phyloP scores from a whole-genome alignment of 1,139 yeast genomes.

The Pichia sp. region DNA sequence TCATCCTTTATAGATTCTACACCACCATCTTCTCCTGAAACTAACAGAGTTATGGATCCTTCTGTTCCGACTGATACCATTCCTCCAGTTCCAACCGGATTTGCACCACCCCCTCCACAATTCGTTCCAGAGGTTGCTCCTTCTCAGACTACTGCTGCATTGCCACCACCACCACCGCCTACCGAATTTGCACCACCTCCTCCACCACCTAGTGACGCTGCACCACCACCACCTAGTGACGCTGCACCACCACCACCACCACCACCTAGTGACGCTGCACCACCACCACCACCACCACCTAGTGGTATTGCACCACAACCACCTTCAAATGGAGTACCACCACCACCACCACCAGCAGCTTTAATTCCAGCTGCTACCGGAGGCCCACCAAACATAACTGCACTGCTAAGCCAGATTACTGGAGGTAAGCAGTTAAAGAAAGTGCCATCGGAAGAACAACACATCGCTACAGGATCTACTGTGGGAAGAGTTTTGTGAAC shows the following conservation, averaged over 20 bases:
- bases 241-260: conserved; percentile 20
- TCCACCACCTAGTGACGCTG: too few species aligned
- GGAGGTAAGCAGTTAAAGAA: conserved; percentile 42
- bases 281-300: conserved; percentile 17
- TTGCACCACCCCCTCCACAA: conserved; percentile 17
- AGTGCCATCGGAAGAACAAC: conserved; percentile 41
- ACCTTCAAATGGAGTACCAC: conserved; percentile 15
- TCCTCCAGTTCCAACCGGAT: conserved; percentile 14
- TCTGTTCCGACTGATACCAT: conserved; percentile 12
- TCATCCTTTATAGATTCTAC: conserved; percentile 16
- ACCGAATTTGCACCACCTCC: conserved; percentile 25
- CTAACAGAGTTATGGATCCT: conserved; percentile 6
- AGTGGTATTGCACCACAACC: conserved; percentile 20
- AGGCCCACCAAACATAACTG: conserved; percentile 20
- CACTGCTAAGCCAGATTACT: conserved; percentile 44
- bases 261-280: conserved; percentile 16
- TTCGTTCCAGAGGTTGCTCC: too few species aligned
- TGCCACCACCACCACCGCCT: conserved; percentile 21
- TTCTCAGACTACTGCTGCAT: conserved; percentile 17
- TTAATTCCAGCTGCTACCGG: conserved; percentile 16
- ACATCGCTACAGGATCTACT: conserved; percentile 38
- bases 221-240: conserved; percentile 18
- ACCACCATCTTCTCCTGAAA: conserved; percentile 17
- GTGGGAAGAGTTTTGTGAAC: conserved; percentile 40
- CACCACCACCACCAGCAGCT: conserved; percentile 20